phyloP scores from a whole-genome alignment of 306 rosid genomes.

The Hippophae rhamnoides region DNA sequence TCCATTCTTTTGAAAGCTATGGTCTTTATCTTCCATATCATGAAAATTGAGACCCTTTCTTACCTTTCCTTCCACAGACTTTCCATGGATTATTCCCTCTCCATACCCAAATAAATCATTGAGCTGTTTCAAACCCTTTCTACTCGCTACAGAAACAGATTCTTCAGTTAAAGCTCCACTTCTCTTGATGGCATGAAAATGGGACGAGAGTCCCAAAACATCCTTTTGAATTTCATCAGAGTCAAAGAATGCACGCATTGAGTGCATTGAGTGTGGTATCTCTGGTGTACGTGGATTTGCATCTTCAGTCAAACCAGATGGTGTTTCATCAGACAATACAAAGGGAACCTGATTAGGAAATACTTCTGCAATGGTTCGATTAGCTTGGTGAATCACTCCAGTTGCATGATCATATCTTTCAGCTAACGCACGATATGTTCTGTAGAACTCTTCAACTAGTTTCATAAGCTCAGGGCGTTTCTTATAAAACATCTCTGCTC shows the following conservation, averaged over 20 bases:
- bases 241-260: slow-evolving; percentile 36
- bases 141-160: slow-evolving; percentile 27
- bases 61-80: slow-evolving; percentile 34
- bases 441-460: slow-evolving; percentile 87
- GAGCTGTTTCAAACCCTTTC: slow-evolving; percentile 51
- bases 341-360: slow-evolving; percentile 85
- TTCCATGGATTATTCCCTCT: slow-evolving; percentile 25
- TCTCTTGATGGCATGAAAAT: slow-evolving; percentile 38
- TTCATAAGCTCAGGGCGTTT: slow-evolving; percentile 98
- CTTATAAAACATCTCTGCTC: slow-evolving; percentile 97
- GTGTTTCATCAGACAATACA: slow-evolving; percentile 51
- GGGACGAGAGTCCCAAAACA: slow-evolving; percentile 29
- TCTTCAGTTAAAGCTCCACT: slow-evolving; percentile 54
- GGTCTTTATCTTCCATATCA: slow-evolving; percentile 37
- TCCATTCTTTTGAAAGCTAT: slow-evolving; percentile 25
- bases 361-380: slow-evolving; percentile 80
- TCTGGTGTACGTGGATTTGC: slow-evolving; percentile 63
- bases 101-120: slow-evolving; percentile 43
- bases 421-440: slow-evolving; percentile 95
- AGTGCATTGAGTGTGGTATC: slow-evolving; percentile 17
- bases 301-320: slow-evolving; percentile 35
- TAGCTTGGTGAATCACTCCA: slow-evolving; percentile 89
- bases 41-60: slow-evolving; percentile 66
- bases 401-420: slow-evolving; percentile 98
- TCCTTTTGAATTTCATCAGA: slow-evolving; percentile 57